phyloP scores from a whole-genome alignment of 2,329 filamentous ascomycete genomes.

The Hymenotorrendiella dingleyae region DNA sequence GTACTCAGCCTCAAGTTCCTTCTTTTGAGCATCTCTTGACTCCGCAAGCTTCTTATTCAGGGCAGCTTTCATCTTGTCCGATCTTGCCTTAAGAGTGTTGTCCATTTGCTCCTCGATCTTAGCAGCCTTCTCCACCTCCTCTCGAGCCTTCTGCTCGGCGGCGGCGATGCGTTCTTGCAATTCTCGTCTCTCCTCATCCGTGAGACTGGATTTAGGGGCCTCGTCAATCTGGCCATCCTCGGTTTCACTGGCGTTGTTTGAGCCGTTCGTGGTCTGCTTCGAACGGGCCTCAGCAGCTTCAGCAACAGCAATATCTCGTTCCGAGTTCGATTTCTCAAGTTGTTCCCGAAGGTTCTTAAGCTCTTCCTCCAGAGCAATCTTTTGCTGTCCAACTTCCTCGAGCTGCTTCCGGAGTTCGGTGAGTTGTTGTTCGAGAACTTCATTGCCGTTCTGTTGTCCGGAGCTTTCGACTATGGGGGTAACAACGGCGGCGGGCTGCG shows the following conservation, averaged over 20 bases:
- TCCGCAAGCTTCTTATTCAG: conserved; percentile 63
- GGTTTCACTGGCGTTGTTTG: conserved; percentile 41
- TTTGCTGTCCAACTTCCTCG: conserved; percentile 60
- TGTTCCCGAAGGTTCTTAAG: conserved; percentile 50
- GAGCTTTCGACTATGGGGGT: conserved; percentile 37
- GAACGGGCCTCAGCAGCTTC: conserved; percentile 42
- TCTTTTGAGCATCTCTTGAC: conserved; percentile 45
- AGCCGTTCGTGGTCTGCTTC: conserved; percentile 24
- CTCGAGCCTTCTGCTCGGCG: conserved; percentile 56
- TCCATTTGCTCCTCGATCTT: conserved; percentile 55
- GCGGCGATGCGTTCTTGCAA: conserved; percentile 57
- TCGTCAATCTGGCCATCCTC: conserved; percentile 52
- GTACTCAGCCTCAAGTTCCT: conserved; percentile 42
- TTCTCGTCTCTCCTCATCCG: conserved; percentile 53
- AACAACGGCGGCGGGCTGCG: conserved; percentile 18
- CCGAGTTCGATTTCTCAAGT: conserved; percentile 54
- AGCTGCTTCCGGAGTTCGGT: conserved; percentile 52
- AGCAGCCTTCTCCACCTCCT: conserved; percentile 55
- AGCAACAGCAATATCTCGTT: conserved; percentile 46
- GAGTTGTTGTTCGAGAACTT: conserved; percentile 45
- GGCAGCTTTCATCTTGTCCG: conserved; percentile 62
- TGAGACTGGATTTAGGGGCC: conserved; percentile 31
- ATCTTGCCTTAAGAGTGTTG: conserved; percentile 56
- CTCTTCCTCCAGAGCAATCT: conserved; percentile 60
- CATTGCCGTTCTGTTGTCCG: conserved; percentile 47